Conservation (phyloP, 306 rosid genomes). For the Phaseolus lunatus region DNA sequence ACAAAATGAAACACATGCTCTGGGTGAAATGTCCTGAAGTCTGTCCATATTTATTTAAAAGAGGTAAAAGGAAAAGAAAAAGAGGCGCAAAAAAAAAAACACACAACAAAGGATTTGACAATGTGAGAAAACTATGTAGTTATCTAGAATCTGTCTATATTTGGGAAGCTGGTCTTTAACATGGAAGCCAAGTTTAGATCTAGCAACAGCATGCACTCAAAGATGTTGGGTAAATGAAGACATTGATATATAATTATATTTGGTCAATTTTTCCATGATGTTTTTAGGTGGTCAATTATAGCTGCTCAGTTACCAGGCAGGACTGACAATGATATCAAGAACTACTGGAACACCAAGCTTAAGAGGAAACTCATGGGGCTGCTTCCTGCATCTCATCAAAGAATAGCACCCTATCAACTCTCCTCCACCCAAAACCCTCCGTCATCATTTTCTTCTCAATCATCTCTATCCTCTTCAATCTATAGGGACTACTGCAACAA, state of each 20-base stretch:
- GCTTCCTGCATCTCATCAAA: conserved; percentile 48
- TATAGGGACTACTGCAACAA: conserved; percentile 39
- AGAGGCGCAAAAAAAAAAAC: background rate
- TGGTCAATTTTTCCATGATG: background rate
- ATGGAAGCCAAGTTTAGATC: conserved; percentile 60
- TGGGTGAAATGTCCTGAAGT: conserved; percentile 25
- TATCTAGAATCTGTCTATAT: conserved; percentile 41
- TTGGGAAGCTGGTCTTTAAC: conserved; percentile 42
- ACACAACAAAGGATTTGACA: conserved; percentile 1
- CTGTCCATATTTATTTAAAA: conserved; percentile 33
- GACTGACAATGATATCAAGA: conserved; percentile 94
- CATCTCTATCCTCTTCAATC: conserved; percentile 42
- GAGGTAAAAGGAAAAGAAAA: conserved; percentile 26
- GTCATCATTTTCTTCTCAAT: conserved; percentile 27
- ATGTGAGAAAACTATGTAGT: background rate
- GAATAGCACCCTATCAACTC: conserved; percentile 46
- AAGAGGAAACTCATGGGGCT: conserved; percentile 83
- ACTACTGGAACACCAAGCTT: conserved; percentile 97
- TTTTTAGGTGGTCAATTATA: conserved; percentile 89
- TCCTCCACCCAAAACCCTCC: conserved; percentile 40
- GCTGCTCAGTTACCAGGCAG: conserved; percentile 92
- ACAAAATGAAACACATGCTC: conserved; percentile 5
- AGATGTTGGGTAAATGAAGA: conserved; percentile 24
- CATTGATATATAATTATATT: background rate
- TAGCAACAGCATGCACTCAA: conserved; percentile 40